A percentile compares a stretch with the other conserved stretches of the same genome.
Evolutionary conservation across 2,329 filamentous ascomycete species (phyloP).

Genomic region (Aschersonia sp.): DNA sequence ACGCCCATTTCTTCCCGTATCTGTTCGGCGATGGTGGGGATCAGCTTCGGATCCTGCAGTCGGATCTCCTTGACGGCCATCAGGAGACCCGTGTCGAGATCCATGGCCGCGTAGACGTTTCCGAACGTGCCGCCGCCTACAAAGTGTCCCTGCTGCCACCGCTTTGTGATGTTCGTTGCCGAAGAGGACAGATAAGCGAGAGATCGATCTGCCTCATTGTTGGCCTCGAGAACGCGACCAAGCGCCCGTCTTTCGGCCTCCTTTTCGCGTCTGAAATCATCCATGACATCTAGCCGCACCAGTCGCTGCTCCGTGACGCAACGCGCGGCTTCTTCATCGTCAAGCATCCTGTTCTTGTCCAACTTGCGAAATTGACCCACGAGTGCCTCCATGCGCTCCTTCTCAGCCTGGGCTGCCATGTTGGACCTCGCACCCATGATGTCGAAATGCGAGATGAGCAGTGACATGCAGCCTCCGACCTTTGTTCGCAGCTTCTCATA

Average conservation of each 20-base stretch:
- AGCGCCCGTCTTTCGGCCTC: conserved; percentile 77
- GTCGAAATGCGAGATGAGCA: conserved; percentile 95
- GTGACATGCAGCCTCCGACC: conserved; percentile 92
- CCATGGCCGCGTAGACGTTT: conserved; percentile 94
- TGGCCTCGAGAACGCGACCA: conserved; percentile 82
- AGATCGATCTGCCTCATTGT: conserved; percentile 89
- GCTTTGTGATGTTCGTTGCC: conserved; percentile 85
- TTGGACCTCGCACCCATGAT: conserved; percentile 96
- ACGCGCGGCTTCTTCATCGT: conserved; percentile 74
- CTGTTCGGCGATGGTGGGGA: conserved; percentile 84
- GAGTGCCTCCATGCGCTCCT: conserved; percentile 70
- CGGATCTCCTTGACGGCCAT: conserved; percentile 99
- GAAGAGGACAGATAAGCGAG: conserved; percentile 88
- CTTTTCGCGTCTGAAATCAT: conserved; percentile 63
- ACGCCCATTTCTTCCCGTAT: conserved; percentile 97
- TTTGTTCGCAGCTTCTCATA: conserved; percentile 73
- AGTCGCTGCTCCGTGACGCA: conserved; percentile 65
- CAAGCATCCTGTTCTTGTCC: conserved; percentile 57
- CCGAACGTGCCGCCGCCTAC: conserved; percentile 95
- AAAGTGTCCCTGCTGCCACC: conserved; percentile 98
- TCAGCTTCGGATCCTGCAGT: conserved; percentile 88
- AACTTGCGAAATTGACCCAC: conserved; percentile 63
- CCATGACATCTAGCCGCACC: conserved; percentile 58
- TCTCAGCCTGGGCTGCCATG: conserved; percentile 85
- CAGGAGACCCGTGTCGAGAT: conserved; percentile 84